phyloP scores from a whole-genome alignment of 768 basidiomycete species.

The Panaeolus papilionaceus region DNA sequence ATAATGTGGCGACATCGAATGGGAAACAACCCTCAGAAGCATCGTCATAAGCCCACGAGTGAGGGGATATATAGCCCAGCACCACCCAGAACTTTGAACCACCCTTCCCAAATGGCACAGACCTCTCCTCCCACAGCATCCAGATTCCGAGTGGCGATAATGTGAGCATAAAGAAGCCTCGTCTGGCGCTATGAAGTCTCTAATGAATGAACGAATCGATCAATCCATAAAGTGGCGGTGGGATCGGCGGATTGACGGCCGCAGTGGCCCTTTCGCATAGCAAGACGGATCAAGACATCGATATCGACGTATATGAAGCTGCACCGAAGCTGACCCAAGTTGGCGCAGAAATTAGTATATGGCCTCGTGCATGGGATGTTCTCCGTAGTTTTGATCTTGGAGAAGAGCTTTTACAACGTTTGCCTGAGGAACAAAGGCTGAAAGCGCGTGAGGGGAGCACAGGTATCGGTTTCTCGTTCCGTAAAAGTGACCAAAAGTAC shows the following conservation, averaged over 20 bases:
- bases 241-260: slow-evolving; percentile 38
- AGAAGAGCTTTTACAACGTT: slow-evolving; percentile 16
- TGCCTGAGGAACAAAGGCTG: slow-evolving; percentile 21
- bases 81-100: not conserved
- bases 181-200: not conserved
- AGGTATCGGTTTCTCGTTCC: slow-evolving; percentile 4
- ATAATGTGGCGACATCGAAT: not conserved
- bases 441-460: not conserved
- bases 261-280: slow-evolving; percentile 26
- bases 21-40: not conserved
- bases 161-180: not conserved
- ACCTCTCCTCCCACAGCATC: not conserved
- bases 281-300: slow-evolving; percentile 28
- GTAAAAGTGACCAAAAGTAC: slow-evolving; percentile 26
- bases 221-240: slow-evolving; percentile 33
- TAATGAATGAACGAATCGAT: not conserved
- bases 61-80: not conserved
- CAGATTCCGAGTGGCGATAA: slow-evolving; percentile 11
- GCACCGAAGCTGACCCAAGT: slow-evolving; percentile 46
- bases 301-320: slow-evolving; percentile 52
- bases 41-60: not conserved
- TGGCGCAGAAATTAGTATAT: slow-evolving; percentile 54
- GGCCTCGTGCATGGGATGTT: slow-evolving; percentile 48
- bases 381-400: slow-evolving; percentile 46
- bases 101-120: slow-evolving; percentile 1